Evolutionary conservation across 2,329 filamentous ascomycete species (phyloP).

Genomic region (Thermothelomyces thermophilus): DNA sequence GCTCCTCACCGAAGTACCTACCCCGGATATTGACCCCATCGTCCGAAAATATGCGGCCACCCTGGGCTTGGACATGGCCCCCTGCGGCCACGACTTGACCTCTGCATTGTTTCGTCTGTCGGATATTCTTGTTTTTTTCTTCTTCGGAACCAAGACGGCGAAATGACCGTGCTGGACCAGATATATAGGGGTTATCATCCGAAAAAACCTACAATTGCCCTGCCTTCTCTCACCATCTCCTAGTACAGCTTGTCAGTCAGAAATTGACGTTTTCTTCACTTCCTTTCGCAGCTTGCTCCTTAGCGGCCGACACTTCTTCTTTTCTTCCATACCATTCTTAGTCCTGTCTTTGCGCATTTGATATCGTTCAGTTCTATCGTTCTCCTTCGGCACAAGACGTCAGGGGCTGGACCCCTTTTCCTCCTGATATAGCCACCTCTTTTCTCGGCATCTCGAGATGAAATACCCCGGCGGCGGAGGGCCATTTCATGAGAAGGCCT

Average conservation of each 20-base stretch:
- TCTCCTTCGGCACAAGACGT: not conserved
- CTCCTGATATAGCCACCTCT: not conserved
- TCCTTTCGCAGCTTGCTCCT: not conserved
- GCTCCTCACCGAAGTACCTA: not conserved
- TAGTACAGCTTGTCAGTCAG: not conserved
- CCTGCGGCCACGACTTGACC: not conserved
- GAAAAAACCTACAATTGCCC: not conserved
- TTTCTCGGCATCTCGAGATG: slow-evolving; percentile 4
- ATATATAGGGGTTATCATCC: slow-evolving; percentile 1
- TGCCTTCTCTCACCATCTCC: not conserved
- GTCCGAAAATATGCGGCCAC: slow-evolving; percentile 1
- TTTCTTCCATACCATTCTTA: not conserved
- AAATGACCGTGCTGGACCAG: not conserved
- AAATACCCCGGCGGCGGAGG: not conserved
- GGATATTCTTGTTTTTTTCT: not conserved
- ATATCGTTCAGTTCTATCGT: not conserved
- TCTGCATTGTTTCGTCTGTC: not conserved
- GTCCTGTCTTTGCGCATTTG: not conserved
- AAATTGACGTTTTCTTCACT: not conserved
- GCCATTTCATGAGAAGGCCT: not conserved
- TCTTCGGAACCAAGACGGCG: too few species aligned
- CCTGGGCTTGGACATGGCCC: not conserved
- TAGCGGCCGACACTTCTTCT: slow-evolving; percentile 1
- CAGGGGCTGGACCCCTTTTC: slow-evolving; percentile 11
- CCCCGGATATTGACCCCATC: not conserved